A percentile compares a stretch with the other conserved stretches of the same genome.
Evolutionary conservation across 305 asterid species (phyloP).

Genomic region (Nicotiana rustica): DNA sequence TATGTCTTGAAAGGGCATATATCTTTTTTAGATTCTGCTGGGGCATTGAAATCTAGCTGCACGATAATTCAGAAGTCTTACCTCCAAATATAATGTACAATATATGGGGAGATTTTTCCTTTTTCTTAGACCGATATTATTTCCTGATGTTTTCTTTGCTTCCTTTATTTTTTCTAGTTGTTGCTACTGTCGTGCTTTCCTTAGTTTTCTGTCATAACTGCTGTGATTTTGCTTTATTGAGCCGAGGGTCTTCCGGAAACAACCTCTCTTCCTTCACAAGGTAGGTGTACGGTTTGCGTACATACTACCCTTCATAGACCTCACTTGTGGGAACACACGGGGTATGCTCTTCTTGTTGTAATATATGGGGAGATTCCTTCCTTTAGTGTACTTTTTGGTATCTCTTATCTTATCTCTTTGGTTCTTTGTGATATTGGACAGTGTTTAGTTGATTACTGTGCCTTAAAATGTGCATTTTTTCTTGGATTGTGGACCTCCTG

Average conservation of each 20-base stretch:
- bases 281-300: no score
- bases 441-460: neutral
- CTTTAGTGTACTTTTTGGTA: neutral
- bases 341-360: no score
- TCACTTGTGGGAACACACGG: no score
- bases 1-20: neutral
- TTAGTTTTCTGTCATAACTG: no score
- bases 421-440: neutral
- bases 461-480: neutral
- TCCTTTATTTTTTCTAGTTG: no score
- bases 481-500: conserved; percentile 15
- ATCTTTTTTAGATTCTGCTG: conserved; percentile 10
- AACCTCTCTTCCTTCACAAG: no score
- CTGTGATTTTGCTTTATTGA: no score
- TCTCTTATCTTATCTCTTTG: conserved; percentile 19
- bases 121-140: no score
- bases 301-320: no score
- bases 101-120: neutral
- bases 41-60: neutral
- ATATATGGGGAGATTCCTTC: conserved; percentile 14
- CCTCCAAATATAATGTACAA: neutral
- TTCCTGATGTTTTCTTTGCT: no score
- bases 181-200: no score
- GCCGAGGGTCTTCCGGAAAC: no score
- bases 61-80: neutral